phyloP scores from a whole-genome alignment of 768 basidiomycete species.

The Clavaria fumosa region DNA sequence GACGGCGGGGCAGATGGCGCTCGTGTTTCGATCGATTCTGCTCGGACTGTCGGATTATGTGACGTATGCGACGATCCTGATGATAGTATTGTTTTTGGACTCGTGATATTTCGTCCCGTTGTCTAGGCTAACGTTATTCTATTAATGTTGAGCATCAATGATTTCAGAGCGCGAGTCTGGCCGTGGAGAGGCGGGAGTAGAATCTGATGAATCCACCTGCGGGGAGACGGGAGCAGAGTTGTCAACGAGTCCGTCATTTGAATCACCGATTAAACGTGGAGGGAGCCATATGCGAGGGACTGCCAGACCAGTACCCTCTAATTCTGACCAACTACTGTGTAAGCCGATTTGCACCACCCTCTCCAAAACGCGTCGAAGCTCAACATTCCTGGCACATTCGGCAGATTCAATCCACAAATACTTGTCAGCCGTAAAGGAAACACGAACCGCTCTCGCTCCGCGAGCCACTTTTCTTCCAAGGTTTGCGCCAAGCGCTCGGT shows the following conservation, averaged over 20 bases:
- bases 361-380: conserved; percentile 49
- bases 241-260: too few relatives aligned
- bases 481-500: conserved; percentile 25
- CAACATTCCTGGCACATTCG: conserved; percentile 42
- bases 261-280: too few relatives aligned
- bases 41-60: background rate
- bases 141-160: too few relatives aligned
- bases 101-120: too few relatives aligned
- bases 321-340: conserved; percentile 47
- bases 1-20: background rate
- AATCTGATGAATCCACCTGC: too few relatives aligned
- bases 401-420: background rate
- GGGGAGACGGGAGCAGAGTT: too few relatives aligned
- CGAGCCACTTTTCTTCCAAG: conserved; percentile 30
- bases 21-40: conserved; percentile 1
- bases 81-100: too few relatives aligned
- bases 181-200: too few relatives aligned
- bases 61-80: too few relatives aligned
- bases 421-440: conserved; percentile 3
- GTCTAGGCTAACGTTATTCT: too few relatives aligned
- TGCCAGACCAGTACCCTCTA: conserved; percentile 42
- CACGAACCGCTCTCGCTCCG: conserved; percentile 32
- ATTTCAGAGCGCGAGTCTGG: too few relatives aligned
- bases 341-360: conserved; percentile 55
- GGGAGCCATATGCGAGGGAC: conserved; percentile 27